These are phyloP conservation scores for Xylaria bambusicola DNA, from an alignment of 495 filamentous ascomycete species.

Conservation along the genomic window DNA sequence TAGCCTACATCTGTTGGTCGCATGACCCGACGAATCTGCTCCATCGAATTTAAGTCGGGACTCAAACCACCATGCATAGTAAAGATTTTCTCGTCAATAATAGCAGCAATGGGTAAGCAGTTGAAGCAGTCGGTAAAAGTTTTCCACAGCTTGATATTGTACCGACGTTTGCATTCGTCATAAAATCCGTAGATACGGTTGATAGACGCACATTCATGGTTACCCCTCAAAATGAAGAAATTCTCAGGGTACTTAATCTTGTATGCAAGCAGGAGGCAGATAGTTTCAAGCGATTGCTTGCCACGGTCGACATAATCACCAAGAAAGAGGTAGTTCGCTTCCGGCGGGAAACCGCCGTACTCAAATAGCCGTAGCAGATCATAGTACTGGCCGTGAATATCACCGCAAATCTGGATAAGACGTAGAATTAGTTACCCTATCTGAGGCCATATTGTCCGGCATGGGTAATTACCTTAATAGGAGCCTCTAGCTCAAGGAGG, in stretches of 20 bases:
- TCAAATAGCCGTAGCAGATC: conserved; percentile 96
- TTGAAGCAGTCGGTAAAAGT: conserved; percentile 99
- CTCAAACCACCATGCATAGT: conserved; percentile 99
- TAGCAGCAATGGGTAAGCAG: conserved; percentile 98
- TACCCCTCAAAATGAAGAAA: conserved; percentile 98
- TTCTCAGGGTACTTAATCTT: conserved; percentile 99
- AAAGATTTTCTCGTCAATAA: conserved; percentile 99
- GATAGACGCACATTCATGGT: conserved; percentile 99
- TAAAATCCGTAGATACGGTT: conserved; percentile 99
- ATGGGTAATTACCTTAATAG: conserved; percentile 81
- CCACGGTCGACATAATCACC: conserved; percentile 98
- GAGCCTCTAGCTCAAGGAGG: conserved; percentile 93
- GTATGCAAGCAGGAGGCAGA: conserved; percentile 96
- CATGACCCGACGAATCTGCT: conserved; percentile 99
- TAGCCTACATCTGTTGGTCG: conserved; percentile 91
- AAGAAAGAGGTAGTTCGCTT: conserved; percentile 99
- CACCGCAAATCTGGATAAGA: conserved; percentile 83
- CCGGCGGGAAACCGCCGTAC: conserved; percentile 97
- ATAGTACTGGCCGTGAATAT: conserved; percentile 99
- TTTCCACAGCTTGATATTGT: conserved; percentile 99
- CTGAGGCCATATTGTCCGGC: background rate
- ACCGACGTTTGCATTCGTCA: conserved; percentile 98
- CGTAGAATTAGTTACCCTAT: background rate
- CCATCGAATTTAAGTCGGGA: conserved; percentile 98
- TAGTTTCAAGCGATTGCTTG: conserved; percentile 99